Evolutionary conservation across 108 stramenopile genomes (phyloP).

Genomic region (Skeletonema costatum): DNA sequence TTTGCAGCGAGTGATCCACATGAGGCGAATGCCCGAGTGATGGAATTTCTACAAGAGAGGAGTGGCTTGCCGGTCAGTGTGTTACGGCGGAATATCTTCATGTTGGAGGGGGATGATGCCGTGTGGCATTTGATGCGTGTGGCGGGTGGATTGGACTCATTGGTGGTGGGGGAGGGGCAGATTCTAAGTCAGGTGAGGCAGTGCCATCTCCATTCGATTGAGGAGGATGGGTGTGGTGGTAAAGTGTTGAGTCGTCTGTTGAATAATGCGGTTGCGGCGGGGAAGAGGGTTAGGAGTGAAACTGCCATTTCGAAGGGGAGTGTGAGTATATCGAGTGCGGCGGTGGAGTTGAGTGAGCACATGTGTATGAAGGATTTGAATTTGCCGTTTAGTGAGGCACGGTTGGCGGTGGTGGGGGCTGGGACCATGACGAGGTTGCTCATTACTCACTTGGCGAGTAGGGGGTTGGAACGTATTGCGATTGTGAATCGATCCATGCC

Average conservation of each 20-base stretch:
- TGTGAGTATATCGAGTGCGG: conserved; percentile 94
- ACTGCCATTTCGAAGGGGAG: conserved; percentile 96
- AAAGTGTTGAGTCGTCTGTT: conserved; percentile 94
- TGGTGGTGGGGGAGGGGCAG: conserved; percentile 99
- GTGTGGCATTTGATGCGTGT: conserved; percentile 98
- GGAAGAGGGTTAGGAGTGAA: conserved; percentile 96
- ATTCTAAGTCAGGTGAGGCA: conserved; percentile 96
- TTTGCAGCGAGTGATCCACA: conserved; percentile 89
- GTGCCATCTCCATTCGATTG: conserved; percentile 95
- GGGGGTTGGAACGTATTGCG: conserved; percentile 92
- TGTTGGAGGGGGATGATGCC: conserved; percentile 94
- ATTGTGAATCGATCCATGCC: conserved; percentile 94
- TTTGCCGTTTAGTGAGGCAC: conserved; percentile 87
- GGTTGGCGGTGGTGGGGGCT: conserved; percentile 95
- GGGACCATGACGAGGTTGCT: conserved; percentile 98
- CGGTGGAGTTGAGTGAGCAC: conserved; percentile 93
- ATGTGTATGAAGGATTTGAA: conserved; percentile 82
- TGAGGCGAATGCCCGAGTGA: conserved; percentile 89
- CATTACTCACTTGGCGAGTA: conserved; percentile 93
- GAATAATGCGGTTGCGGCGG: conserved; percentile 95
- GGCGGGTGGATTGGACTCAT: conserved; percentile 95
- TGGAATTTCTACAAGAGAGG: conserved; percentile 84
- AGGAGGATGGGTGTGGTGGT: conserved; percentile 95
- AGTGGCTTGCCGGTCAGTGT: conserved; percentile 81
- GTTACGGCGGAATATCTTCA: conserved; percentile 92